Conservation (phyloP, 257 asterid genomes). For the Osmanthus fragrans region DNA sequence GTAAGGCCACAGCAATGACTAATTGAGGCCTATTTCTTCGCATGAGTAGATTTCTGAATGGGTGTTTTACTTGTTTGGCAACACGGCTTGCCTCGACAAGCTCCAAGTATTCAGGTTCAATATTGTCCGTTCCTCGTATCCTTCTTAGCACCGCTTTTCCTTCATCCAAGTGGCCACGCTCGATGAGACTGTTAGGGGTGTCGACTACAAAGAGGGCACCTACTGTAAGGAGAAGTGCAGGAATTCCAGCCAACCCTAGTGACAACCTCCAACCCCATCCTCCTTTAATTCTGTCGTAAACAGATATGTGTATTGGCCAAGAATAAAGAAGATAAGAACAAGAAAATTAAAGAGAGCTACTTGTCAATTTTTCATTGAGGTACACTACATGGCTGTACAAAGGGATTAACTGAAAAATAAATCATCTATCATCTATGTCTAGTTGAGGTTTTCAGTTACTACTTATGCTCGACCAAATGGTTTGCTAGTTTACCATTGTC, state of each 20-base stretch:
- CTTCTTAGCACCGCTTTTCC: constrained; percentile 67
- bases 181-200: constrained; percentile 87
- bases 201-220: constrained; percentile 76
- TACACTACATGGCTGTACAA: too few relatives aligned
- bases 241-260: constrained; percentile 84
- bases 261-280: constrained; percentile 94
- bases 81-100: constrained; percentile 81
- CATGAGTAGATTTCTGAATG: constrained; percentile 81
- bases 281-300: constrained; percentile 54
- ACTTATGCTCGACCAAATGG: too few relatives aligned
- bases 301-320: background rate
- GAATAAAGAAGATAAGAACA: background rate
- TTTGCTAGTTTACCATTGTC: too few relatives aligned
- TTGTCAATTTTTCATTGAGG: too few relatives aligned
- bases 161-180: constrained; percentile 70
- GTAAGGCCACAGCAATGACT: constrained; percentile 70
- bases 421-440: too few relatives aligned
- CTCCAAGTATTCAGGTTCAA: constrained; percentile 78
- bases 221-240: constrained; percentile 67
- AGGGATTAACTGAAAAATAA: too few relatives aligned
- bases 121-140: constrained; percentile 75
- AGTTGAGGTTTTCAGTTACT: too few relatives aligned
- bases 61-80: constrained; percentile 80
- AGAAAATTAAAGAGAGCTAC: background rate
- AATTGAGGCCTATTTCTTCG: constrained; percentile 77